These are phyloP conservation scores for barrel medic (Medicago truncatula) DNA, from an alignment of 306 rosid species.

Conservation along the genomic window MtrunA17r5.0-ANR NC_053048.1:7388501-7389000, in stretches of 20 bases:
- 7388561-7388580: slow-evolving; percentile 67
- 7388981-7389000: too few species aligned
- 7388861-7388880: slow-evolving; percentile 71
- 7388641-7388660: too few species aligned
- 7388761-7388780: background rate
- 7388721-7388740: too few species aligned
- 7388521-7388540: slow-evolving; percentile 69
- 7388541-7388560: slow-evolving; percentile 68
- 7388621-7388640: too few species aligned
- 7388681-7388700: background rate
- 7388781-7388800: background rate
- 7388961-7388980: background rate
- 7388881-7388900: slow-evolving; percentile 51
- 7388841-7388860: slow-evolving; percentile 72
- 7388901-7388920: slow-evolving; percentile 41
- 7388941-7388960: background rate
- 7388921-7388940: slow-evolving; percentile 49
- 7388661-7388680: too few species aligned
- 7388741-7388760: background rate
- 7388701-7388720: background rate
- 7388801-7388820: background rate
- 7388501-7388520: slow-evolving; percentile 67
- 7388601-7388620: slow-evolving; percentile 4
- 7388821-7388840: slow-evolving; percentile 68
- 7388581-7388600: background rate